Base-by-base conservation (phyloP, 345 rosid species). In the Aquilaria sinensis region DNA sequence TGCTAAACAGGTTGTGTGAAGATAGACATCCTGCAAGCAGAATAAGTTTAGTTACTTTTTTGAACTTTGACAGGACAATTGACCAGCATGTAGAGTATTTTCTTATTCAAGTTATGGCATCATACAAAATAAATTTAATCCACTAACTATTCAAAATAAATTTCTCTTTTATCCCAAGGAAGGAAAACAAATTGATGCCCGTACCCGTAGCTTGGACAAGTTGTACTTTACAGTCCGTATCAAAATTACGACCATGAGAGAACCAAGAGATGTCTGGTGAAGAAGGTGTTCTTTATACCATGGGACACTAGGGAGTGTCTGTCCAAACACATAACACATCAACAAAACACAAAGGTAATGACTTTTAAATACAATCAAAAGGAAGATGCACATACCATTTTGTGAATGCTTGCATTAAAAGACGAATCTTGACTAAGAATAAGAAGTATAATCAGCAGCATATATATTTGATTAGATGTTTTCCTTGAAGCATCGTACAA, bases 231-330 rank as follows among this genome's bases (percentile, higher is more conserved):
- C 99, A 45, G 97, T 94, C 83, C 99, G 87, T 73, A 90, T 90
- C 66, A 94, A 79, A 65, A 94, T 76, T 70, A 90, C 81, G 75
- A 90, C 99, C 84, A 85, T 75, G 65, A 94, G 66, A 66, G 99
- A 94, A 65, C 99, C 99, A 73, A 94, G 96, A 60, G 97, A 94
- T 47, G 91, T 86, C 72, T 84, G 99, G 66, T 86, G 96, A 70
- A 94, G 97, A 71, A 81, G 96, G 63, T 92, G 96, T 60, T 90
- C 99, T 77, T 90, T 88, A 77, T 86, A 94, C 99, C 99, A 94
- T 12, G 99, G 88, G 68, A 90, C 93, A 64, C 83, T 85, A 43
- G 96, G 87, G 67, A 90, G 77, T 63, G 83, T 77, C 99, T 94
- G 79, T 72, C 53, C 75, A 37, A 37, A 37, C 43, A 60, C 37